These are phyloP conservation scores for Fusarium concolor DNA, from an alignment of 2,329 filamentous ascomycete genomes.

Conservation along the genomic window DNA sequence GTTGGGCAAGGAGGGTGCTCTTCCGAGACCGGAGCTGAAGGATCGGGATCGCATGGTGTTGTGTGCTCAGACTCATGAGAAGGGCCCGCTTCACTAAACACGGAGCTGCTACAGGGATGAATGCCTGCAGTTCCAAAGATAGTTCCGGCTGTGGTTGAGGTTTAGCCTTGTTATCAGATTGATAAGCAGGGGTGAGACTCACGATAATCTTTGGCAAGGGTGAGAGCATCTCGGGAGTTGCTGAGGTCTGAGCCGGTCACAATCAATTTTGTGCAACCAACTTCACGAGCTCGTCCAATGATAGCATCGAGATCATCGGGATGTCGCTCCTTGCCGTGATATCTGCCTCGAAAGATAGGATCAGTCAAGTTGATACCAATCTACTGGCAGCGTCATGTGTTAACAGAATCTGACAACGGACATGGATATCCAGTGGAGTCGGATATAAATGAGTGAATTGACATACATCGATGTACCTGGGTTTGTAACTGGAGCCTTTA, in stretches of 20 bases:
- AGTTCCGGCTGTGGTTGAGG: conserved; percentile 68
- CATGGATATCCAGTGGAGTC: conserved; percentile 12
- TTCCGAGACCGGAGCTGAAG: conserved; percentile 60
- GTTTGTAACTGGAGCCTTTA: conserved; percentile 48
- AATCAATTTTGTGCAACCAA: conserved; percentile 90
- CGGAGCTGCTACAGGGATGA: conserved; percentile 87
- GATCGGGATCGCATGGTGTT: conserved; percentile 65
- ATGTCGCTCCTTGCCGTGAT: conserved; percentile 82
- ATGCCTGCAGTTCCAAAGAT: conserved; percentile 94
- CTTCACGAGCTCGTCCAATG: conserved; percentile 78
- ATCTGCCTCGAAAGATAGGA: conserved; percentile 85
- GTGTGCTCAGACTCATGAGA: conserved; percentile 61
- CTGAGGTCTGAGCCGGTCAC: conserved; percentile 89
- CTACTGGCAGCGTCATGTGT: conserved; percentile 53
- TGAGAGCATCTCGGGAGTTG: conserved; percentile 80
- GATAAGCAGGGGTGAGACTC: conserved; percentile 50
- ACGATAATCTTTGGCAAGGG: conserved; percentile 81
- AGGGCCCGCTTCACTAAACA: conserved; percentile 72
- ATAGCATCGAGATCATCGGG: conserved; percentile 80
- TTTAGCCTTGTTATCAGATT: conserved; percentile 10
- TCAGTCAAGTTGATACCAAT: conserved; percentile 97
- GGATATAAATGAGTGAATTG: not conserved
- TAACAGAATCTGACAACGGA: conserved; percentile 25
- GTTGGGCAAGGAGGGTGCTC: conserved; percentile 59
- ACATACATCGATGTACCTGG: conserved; percentile 72